Percentiles rank a stretch among this genome's conserved stretches.
Conservation (phyloP, 1,284 basidiomycete genomes). For the Papiliotrema laurentii region DNA sequence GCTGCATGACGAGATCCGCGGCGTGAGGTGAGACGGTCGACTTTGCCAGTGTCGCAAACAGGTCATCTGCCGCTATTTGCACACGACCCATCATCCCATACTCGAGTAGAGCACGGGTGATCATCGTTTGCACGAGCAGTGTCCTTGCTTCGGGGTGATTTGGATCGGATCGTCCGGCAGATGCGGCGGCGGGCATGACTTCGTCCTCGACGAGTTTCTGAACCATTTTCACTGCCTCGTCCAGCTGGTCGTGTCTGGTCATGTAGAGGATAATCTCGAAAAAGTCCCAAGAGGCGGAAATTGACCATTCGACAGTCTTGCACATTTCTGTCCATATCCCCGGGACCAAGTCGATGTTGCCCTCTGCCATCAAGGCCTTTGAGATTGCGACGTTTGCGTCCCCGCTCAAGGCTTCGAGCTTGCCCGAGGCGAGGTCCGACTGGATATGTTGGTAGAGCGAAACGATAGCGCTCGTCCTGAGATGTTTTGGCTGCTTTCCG, state of each 20-base stretch:
- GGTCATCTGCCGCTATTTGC: background rate
- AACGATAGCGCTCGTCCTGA: constrained; percentile 3
- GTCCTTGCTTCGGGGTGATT: constrained; percentile 2
- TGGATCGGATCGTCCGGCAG: background rate
- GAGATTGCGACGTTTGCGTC: background rate
- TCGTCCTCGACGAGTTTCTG: background rate
- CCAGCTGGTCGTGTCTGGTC: background rate
- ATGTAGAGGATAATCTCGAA: constrained; percentile 5
- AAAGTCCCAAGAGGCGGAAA: background rate
- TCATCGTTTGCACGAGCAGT: constrained; percentile 1
- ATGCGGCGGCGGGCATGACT: background rate
- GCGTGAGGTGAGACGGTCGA: background rate
- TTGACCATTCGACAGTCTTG: background rate
- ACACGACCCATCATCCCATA: background rate
- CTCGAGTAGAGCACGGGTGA: background rate
- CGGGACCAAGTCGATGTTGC: background rate
- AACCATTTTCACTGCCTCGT: constrained; percentile 1
- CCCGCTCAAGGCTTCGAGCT: background rate
- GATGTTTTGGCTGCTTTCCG: background rate
- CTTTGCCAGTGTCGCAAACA: background rate
- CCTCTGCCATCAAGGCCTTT: constrained; percentile 3
- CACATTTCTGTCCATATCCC: background rate
- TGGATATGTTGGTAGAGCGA: constrained; percentile 4
- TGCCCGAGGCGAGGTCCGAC: background rate
- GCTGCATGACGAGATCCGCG: background rate